Evolutionary conservation across 2,329 filamentous ascomycete species (phyloP).

Genomic region (Setomelanomma holmii): DNA sequence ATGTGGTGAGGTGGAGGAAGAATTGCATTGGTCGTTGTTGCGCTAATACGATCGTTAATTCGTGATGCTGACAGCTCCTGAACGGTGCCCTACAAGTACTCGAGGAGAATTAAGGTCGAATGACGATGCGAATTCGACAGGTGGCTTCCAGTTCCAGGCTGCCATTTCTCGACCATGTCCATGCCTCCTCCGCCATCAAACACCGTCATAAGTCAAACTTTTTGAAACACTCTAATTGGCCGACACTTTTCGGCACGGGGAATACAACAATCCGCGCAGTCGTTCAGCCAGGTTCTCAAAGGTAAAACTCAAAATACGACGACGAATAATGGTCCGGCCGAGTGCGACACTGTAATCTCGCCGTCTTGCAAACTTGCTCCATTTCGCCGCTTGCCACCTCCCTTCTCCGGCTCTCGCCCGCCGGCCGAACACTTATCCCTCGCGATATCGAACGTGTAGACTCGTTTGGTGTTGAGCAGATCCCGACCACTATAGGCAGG

Average conservation of each 20-base stretch:
- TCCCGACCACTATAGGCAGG: not conserved
- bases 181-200: too few relatives aligned
- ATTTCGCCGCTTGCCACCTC: slow-evolving; percentile 3
- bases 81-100: too few relatives aligned
- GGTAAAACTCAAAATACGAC: not conserved
- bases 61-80: too few relatives aligned
- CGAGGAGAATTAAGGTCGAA: too few relatives aligned
- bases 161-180: not conserved
- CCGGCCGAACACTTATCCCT: not conserved
- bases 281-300: too few relatives aligned
- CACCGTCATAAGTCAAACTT: not conserved
- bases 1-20: slow-evolving; percentile 4
- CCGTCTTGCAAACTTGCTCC: not conserved
- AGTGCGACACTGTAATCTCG: not conserved
- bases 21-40: slow-evolving; percentile 2
- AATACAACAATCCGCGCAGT: too few relatives aligned
- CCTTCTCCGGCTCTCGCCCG: slow-evolving; percentile 2
- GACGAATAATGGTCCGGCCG: not conserved
- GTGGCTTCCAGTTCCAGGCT: not conserved
- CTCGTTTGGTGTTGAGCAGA: slow-evolving; percentile 5
- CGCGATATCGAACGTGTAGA: not conserved
- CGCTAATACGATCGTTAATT: not conserved
- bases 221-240: not conserved
- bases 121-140: not conserved
- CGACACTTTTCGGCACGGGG: too few relatives aligned